Base-by-base conservation (phyloP, 2,329 filamentous ascomycete species). In the Golovinomyces cichoracearum region DNA sequence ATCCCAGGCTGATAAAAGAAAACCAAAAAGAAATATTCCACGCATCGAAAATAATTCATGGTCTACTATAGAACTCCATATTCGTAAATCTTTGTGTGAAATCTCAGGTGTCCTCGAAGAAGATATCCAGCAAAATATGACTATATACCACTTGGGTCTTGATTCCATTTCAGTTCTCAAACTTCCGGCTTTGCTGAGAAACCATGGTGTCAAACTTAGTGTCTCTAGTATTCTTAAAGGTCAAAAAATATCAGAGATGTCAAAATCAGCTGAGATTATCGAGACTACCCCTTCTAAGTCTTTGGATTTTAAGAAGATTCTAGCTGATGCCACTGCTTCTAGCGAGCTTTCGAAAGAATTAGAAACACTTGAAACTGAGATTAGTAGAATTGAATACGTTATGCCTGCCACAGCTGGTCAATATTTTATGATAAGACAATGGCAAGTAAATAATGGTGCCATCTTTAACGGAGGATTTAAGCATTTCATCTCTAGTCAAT, bases 91-190 rank as follows among this genome's bases (percentile, higher is more conserved):
- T 0, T 61, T 80, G 13, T 64, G 69, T 0, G 59, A 68, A 26
- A 67, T 86, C 0, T 81, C 84, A 0, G 72, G 71, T 15, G 63
- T 80, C 0, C 65, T 76, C 0, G 62, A 67, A 17, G 58, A 66
- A 0, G 66, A 73, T 1, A 80, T 93, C 47, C 62, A 64, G 2
- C 69, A 68, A 49, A 65, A 68, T 0, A 72, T 76, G 47, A 83
- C 72, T 0, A 72, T 93, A 12, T 93, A 90, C 61, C 78, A 90
- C 53, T 69, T 94, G 1, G 86, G 86, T 0, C 72, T 94, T 1
- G 86, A 94, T 60, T 94, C 86, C 0, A 93, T 94, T 61, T 88
- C 79, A 53, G 80, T 84, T 1, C 90, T 94, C 64, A 92, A 90
- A 57, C 76, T 85, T 3, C 75, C 77, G 7, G 72, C 78, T 0